These are phyloP conservation scores for Flaveria brownii DNA, from an alignment of 129 eudicot species.

Conservation along the genomic window DNA sequence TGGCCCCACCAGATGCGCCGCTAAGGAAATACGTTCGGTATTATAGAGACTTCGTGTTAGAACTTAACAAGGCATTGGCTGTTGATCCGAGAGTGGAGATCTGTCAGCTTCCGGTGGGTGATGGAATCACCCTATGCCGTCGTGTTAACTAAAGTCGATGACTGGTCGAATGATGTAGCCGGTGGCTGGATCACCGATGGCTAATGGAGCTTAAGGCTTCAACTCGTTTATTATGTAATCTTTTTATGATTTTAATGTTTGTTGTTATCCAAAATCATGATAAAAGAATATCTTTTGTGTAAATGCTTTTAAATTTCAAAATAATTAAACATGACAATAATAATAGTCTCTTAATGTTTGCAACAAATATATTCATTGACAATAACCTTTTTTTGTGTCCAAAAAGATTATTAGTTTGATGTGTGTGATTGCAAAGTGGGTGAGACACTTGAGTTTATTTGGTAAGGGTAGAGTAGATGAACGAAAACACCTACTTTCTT, in stretches of 20 bases:
- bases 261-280: slow-evolving; percentile 1
- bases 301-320: background rate
- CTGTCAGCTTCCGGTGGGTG: slow-evolving; percentile 56
- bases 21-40: slow-evolving; percentile 51
- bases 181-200: background rate
- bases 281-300: background rate
- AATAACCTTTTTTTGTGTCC: background rate
- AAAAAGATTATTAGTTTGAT: background rate
- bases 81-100: slow-evolving; percentile 54
- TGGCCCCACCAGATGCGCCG: slow-evolving; percentile 48
- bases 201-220: background rate
- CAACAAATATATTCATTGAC: background rate
- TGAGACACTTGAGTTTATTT: background rate
- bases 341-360: background rate
- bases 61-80: slow-evolving; percentile 47
- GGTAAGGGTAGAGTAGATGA: background rate
- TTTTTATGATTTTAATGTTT: slow-evolving; percentile 3
- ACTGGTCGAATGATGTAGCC: background rate
- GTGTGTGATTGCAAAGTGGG: background rate
- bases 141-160: slow-evolving; percentile 30
- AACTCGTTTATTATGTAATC: background rate
- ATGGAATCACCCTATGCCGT: slow-evolving; percentile 57
- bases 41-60: slow-evolving; percentile 49
- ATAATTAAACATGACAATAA: background rate
- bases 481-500: background rate